phyloP scores from a whole-genome alignment of 306 rosid species.

The Trichosanthes cucumerina region DNA sequence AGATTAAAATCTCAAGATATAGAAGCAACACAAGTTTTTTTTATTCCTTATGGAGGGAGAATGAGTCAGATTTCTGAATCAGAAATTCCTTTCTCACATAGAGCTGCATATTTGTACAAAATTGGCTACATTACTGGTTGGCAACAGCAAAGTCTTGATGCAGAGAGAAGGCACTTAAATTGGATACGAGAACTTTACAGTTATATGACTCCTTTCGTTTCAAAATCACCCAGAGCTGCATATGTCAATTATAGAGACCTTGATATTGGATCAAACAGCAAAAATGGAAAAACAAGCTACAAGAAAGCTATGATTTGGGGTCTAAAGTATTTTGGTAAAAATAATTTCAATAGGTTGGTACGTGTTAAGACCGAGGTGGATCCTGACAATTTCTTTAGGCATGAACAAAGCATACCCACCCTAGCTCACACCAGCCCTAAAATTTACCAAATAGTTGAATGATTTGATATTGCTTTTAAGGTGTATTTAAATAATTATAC shows the following conservation, averaged over 20 bases:
- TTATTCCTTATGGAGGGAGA: conserved; percentile 63
- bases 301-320: conserved; percentile 58
- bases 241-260: conserved; percentile 11
- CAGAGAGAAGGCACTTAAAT: neutral
- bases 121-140: conserved; percentile 28
- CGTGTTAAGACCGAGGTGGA: neutral
- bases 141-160: conserved; percentile 19
- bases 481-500: neutral
- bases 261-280: neutral
- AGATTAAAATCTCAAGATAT: conserved; percentile 24
- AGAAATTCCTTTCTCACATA: conserved; percentile 53
- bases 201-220: neutral
- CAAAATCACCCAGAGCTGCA: conserved; percentile 50
- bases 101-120: conserved; percentile 17
- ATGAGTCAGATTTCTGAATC: conserved; percentile 28
- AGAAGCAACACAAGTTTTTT: conserved; percentile 26
- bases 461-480: neutral
- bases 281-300: conserved; percentile 12
- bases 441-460: neutral
- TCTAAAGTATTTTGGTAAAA: conserved; percentile 24
- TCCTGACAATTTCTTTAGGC: neutral
- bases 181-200: neutral
- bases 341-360: neutral
- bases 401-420: conserved; percentile 69
- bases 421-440: too few relatives aligned